These are phyloP conservation scores for Stromatinia cepivora DNA, from an alignment of 2,329 filamentous ascomycete genomes.

Conservation along the genomic window DNA sequence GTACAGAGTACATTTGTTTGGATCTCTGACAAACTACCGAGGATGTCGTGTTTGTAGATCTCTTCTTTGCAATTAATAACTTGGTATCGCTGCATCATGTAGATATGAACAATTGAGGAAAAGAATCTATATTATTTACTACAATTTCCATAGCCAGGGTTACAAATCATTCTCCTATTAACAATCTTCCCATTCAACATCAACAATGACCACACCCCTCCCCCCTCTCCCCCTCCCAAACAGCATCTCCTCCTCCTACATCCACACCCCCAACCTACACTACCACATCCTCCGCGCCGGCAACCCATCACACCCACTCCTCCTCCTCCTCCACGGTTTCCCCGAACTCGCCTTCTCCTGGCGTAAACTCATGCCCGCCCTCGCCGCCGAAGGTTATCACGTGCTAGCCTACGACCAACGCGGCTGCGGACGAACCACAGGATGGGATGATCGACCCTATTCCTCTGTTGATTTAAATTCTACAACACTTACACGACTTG, in stretches of 20 bases:
- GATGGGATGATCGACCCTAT: constrained; percentile 55
- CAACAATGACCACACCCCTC: neutral
- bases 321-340: constrained; percentile 65
- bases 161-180: neutral
- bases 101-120: too few species aligned
- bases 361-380: constrained; percentile 59
- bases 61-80: too few species aligned
- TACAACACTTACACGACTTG: constrained; percentile 58
- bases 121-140: too few species aligned
- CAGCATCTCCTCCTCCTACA: neutral
- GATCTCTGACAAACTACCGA: too few species aligned
- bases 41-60: too few species aligned
- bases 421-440: constrained; percentile 66
- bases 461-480: constrained; percentile 55
- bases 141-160: neutral
- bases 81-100: too few species aligned
- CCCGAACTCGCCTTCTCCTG: constrained; percentile 70
- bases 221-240: neutral
- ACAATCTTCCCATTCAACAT: neutral
- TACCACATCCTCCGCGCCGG: constrained; percentile 63
- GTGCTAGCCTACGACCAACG: constrained; percentile 68
- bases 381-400: constrained; percentile 62
- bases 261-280: neutral
- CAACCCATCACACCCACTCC: constrained; percentile 49
- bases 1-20: too few species aligned